A percentile compares a stretch with the other conserved stretches of the same genome.
phyloP scores from a whole-genome alignment of 495 filamentous ascomycete genomes.

The Copromyces sp. region DNA sequence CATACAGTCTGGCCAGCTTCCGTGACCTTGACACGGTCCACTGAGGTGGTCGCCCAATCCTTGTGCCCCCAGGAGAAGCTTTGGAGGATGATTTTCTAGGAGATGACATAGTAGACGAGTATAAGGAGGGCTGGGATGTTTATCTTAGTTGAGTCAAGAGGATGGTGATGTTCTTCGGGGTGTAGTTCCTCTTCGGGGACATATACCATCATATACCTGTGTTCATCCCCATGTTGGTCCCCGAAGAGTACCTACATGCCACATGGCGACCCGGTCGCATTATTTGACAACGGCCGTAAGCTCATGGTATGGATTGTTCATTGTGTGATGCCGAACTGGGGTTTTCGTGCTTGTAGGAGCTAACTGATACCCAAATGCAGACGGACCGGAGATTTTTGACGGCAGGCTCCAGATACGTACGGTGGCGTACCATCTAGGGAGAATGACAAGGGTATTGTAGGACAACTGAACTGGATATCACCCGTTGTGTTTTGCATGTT shows the following conservation, averaged over 20 bases:
- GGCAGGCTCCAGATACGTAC: neutral
- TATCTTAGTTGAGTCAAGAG: neutral
- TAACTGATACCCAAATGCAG: neutral
- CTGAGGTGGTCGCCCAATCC: conserved; percentile 34
- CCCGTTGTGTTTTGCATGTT: neutral
- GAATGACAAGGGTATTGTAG: neutral
- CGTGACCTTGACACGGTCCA: conserved; percentile 35
- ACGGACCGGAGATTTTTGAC: neutral
- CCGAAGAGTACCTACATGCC: neutral
- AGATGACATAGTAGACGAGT: conserved; percentile 12
- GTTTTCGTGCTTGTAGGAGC: neutral
- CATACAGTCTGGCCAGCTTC: conserved; percentile 34
- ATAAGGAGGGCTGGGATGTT: neutral
- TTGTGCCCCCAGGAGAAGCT: conserved; percentile 15
- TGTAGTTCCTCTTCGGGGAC: neutral
- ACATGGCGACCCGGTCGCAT: neutral
- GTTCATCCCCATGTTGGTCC: neutral
- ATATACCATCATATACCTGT: neutral
- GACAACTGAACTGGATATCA: neutral
- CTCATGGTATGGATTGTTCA: neutral
- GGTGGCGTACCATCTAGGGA: neutral
- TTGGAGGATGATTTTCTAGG: conserved; percentile 2
- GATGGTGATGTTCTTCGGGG: neutral
- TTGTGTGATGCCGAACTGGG: neutral
- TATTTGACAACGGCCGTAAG: neutral